Evolutionary conservation across 805 yeast genomes (phyloP).

Genomic region (Zygosaccharomyces rouxii): DNA sequence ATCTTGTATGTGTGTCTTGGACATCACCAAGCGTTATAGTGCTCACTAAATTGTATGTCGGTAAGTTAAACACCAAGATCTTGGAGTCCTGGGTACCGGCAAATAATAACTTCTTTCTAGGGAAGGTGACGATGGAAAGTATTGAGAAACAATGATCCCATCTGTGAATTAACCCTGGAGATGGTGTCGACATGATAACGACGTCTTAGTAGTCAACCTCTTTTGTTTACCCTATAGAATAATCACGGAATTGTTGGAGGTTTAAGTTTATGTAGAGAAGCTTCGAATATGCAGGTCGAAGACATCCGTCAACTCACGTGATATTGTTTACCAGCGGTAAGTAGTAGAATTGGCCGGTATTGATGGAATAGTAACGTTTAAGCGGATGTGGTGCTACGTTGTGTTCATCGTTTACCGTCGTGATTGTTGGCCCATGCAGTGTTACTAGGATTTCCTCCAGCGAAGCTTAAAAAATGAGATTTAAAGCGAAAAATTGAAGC

Average conservation of each 20-base stretch:
- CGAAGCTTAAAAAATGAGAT: no score
- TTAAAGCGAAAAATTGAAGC: no score
- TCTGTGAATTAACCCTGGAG: slow-evolving; percentile 48
- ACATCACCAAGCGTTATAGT: slow-evolving; percentile 47
- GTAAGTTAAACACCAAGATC: slow-evolving; percentile 65
- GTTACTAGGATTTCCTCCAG: no score
- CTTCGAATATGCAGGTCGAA: not conserved
- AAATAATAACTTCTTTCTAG: slow-evolving; percentile 53
- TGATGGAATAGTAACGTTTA: not conserved
- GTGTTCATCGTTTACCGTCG: not conserved
- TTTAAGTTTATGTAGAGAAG: not conserved
- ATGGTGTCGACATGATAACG: slow-evolving; percentile 4
- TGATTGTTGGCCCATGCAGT: not conserved
- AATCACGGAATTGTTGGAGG: not conserved
- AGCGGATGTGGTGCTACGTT: not conserved
- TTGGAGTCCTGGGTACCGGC: slow-evolving; percentile 90
- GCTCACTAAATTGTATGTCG: slow-evolving; percentile 49
- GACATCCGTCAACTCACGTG: not conserved
- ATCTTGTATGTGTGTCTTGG: slow-evolving; percentile 29
- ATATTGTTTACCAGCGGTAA: not conserved
- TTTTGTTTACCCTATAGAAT: not conserved
- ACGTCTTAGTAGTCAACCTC: not conserved
- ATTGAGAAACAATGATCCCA: slow-evolving; percentile 77
- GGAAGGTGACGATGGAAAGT: slow-evolving; percentile 64
- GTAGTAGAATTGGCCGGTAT: not conserved